These are phyloP conservation scores for Claviceps spartinae DNA, from an alignment of 2,329 filamentous ascomycete species.

Conservation along the genomic window DNA sequence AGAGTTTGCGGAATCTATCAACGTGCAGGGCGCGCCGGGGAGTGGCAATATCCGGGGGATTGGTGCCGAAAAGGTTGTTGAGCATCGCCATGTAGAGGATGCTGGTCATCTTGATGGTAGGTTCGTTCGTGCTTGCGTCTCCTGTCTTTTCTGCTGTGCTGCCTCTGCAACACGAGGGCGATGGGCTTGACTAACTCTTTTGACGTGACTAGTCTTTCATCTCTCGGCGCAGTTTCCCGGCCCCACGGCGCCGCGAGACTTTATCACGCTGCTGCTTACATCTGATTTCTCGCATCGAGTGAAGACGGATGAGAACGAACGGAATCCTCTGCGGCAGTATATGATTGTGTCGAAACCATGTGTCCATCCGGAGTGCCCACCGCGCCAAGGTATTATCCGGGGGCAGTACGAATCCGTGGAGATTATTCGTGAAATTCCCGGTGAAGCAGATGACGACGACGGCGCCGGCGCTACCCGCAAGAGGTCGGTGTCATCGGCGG, in stretches of 20 bases:
- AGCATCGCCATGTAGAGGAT: conserved; percentile 43
- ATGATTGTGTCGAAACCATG: conserved; percentile 84
- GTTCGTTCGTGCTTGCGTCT: background rate
- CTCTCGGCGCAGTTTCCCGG: conserved; percentile 83
- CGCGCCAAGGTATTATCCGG: conserved; percentile 59
- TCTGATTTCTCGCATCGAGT: conserved; percentile 37
- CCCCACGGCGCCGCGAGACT: conserved; percentile 77
- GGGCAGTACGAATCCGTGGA: conserved; percentile 88
- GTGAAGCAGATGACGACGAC: conserved; percentile 21
- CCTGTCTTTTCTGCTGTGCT: background rate
- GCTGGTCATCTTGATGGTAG: conserved; percentile 50
- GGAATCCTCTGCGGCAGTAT: conserved; percentile 44
- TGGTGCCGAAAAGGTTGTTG: conserved; percentile 63
- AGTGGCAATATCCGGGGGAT: conserved; percentile 72
- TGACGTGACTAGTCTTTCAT: conserved; percentile 51
- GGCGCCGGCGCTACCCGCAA: conserved; percentile 11
- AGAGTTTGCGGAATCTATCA: conserved; percentile 70
- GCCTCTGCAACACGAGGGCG: background rate
- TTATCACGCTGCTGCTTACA: conserved; percentile 65
- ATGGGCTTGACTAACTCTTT: background rate
- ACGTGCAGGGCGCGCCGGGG: conserved; percentile 54
- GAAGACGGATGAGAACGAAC: conserved; percentile 12
- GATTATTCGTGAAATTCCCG: conserved; percentile 69
- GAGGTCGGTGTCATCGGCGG: conserved; percentile 20
- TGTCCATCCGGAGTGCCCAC: conserved; percentile 58